Conservation (phyloP, 768 basidiomycete species). For the Russula earlei region DNA sequence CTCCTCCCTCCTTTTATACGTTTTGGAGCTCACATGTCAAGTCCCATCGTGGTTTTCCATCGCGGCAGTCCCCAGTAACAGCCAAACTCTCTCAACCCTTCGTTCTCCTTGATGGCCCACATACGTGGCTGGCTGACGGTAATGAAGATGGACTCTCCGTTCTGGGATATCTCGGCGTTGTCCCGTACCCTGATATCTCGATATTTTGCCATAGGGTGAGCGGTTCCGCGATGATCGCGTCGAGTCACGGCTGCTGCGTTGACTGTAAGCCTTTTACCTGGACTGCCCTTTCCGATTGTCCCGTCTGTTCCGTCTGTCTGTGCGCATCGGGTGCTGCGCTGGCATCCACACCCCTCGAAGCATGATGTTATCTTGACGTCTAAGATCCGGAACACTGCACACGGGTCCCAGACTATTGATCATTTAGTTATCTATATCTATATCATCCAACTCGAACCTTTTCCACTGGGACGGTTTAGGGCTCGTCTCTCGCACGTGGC, state of each 20-base stretch:
- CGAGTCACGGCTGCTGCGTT: background rate
- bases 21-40: background rate
- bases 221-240: background rate
- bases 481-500: background rate
- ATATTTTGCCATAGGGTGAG: slow-evolving; percentile 10
- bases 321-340: slow-evolving; percentile 3
- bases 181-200: background rate
- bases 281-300: background rate
- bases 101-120: background rate
- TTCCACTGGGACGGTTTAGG: background rate
- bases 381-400: background rate
- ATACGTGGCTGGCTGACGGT: slow-evolving; percentile 9
- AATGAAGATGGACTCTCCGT: background rate
- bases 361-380: slow-evolving; percentile 1
- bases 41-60: background rate
- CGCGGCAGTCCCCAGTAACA: background rate
- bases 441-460: background rate
- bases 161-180: slow-evolving; percentile 8
- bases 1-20: slow-evolving; percentile 1
- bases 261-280: background rate
- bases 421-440: background rate
- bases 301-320: background rate
- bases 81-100: slow-evolving; percentile 12
- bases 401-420: background rate
- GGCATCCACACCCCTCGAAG: slow-evolving; percentile 1